Conservation (phyloP, 352 stramenopile genomes). For the Pythium pyrilobum region DNA sequence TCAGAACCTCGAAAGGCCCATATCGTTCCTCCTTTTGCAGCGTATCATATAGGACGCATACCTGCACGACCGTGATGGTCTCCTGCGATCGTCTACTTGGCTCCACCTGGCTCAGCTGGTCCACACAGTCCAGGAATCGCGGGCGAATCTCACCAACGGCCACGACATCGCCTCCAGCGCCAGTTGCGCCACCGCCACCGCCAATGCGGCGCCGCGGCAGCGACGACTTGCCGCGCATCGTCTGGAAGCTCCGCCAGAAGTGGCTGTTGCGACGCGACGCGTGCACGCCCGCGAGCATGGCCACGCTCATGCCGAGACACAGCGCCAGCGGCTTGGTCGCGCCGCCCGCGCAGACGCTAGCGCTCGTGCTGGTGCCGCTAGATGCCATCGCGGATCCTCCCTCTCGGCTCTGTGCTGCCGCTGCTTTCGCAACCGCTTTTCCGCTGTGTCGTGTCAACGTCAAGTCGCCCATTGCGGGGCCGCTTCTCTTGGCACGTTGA, state of each 20-base stretch:
- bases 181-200: neutral
- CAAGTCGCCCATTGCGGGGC: slow-evolving; percentile 4
- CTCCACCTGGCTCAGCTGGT: slow-evolving; percentile 36
- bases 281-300: slow-evolving; percentile 62
- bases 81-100: slow-evolving; percentile 35
- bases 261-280: slow-evolving; percentile 41
- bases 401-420: too few relatives aligned
- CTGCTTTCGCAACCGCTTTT: neutral
- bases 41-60: too few relatives aligned
- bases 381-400: neutral
- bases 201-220: slow-evolving; percentile 1
- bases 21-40: too few relatives aligned
- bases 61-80: slow-evolving; percentile 76
- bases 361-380: neutral
- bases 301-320: slow-evolving; percentile 66
- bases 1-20: too few relatives aligned
- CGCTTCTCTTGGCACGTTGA: slow-evolving; percentile 4
- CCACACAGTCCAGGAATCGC: slow-evolving; percentile 40
- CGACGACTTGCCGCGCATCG: neutral
- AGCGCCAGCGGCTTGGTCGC: slow-evolving; percentile 31
- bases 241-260: slow-evolving; percentile 44
- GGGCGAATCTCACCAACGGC: neutral
- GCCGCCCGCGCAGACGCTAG: neutral
- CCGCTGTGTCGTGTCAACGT: slow-evolving; percentile 9
- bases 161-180: neutral